Evolutionary conservation across 208 protist species (phyloP).

Genomic region (Leishmania mexicana): DNA sequence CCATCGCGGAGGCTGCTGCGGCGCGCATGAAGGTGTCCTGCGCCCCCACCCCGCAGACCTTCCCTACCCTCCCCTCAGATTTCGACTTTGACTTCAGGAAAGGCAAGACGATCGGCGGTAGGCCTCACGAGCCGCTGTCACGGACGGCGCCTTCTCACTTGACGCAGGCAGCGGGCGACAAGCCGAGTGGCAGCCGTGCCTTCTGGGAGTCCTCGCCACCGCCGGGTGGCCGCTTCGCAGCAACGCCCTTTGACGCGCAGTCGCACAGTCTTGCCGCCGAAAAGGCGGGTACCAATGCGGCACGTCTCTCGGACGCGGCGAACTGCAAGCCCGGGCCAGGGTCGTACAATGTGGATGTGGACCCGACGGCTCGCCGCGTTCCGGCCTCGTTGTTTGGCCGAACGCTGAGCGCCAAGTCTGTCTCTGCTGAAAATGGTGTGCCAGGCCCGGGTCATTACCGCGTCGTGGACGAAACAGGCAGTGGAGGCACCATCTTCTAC

Average conservation of each 20-base stretch:
- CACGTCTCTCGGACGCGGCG: constrained; percentile 14
- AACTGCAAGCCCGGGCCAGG: constrained; percentile 14
- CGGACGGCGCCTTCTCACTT: not conserved
- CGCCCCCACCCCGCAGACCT: constrained; percentile 5
- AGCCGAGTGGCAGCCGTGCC: constrained; percentile 15
- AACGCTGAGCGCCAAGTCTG: constrained; percentile 30
- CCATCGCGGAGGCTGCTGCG: not conserved
- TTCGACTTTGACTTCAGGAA: constrained; percentile 82
- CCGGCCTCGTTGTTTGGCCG: constrained; percentile 34
- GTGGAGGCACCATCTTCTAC: constrained; percentile 58
- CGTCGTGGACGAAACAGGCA: constrained; percentile 17
- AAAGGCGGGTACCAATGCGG: constrained; percentile 18
- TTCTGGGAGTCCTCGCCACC: constrained; percentile 31
- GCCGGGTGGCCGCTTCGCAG: constrained; percentile 37
- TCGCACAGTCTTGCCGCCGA: constrained; percentile 17
- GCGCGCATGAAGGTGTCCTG: constrained; percentile 6
- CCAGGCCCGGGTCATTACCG: constrained; percentile 70
- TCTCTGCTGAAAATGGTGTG: constrained; percentile 38
- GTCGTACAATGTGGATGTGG: constrained; percentile 23
- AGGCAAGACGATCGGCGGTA: constrained; percentile 60
- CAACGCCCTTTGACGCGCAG: constrained; percentile 37
- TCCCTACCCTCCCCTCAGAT: constrained; percentile 64
- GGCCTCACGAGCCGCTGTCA: constrained; percentile 22
- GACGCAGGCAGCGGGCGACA: constrained; percentile 25
- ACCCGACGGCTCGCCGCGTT: constrained; percentile 11